Evolutionary conservation across 352 stramenopile genomes (phyloP), one percentile per base, ranked within the genome.

Genomic region (Globisporangium mamillatum): DNA sequence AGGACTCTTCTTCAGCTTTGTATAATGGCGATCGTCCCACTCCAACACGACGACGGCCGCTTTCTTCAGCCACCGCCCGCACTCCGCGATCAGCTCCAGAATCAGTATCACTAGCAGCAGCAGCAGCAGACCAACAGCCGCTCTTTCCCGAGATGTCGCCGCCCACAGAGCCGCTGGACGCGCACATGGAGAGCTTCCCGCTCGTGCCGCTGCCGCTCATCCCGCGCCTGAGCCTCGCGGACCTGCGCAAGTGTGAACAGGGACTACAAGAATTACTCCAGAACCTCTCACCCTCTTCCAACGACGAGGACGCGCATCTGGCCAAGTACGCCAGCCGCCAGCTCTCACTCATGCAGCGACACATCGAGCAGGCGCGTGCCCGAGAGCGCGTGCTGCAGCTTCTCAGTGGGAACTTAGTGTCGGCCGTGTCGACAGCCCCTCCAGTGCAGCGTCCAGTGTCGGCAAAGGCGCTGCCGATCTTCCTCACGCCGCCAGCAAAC

Each of bases 161-260:
- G 3, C 38, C 38, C 38, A n/a, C 38, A 4, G 38, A 48, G 38
- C 38, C 68, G 38, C 63, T 91, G 5, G 36, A 50, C 1, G 80
- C 86, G 20, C 75, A 85, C 67, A 86, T 85, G 75, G 84, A 90
- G 48, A 88, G 79, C 74, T 92, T 90, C 46, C 82, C 84, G 6
- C 71, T 92, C 32, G 75, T 92, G 25, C 84, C 82, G 32, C 55
- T 93, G 24, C 60, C 71, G 4, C 67, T 90, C 20, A 90, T 93
- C 32, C 70, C 82, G 36, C 75, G 73, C n/a, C 57, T 93, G 8
- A 25, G 38, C 1, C 70, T 82, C 27, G 27, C 29, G 14, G 81
- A 89, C 25, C 68, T 93, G n/a, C 61, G 63, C n/a, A 70, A 75
- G 59, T 80, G 85, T 46, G 72, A 84, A 36, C n/a, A 24, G 1